Base-by-base conservation (phyloP, 345 rosid species). In the Murraya paniculata region DNA sequence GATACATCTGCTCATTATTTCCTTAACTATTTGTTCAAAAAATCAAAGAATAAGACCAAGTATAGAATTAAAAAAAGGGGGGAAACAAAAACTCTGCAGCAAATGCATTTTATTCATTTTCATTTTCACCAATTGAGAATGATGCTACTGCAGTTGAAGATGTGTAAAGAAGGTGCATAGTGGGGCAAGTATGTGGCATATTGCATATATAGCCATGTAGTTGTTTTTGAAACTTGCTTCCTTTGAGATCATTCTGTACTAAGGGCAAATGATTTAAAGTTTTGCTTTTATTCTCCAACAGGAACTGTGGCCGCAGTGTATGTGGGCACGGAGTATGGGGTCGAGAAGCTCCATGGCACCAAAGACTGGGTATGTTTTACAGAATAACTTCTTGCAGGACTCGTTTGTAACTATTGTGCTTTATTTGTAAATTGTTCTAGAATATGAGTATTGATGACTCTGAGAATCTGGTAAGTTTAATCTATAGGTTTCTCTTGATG, bases 131-230 rank as follows among this genome's bases (percentile, higher is more conserved):
- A 64, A 75, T 64, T 11, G 33, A 55, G 24, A 75, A 33, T 31
- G n/a, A 0, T 64, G 77, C 76, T 64, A 25, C 74, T 89, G 84
- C 93, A 92, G 99, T 76, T 95, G 84, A 93, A 87, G 78, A 87
- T 93, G 91, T 95, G 99, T 80, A 88, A 87, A 81, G 97, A 90
- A 87, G 99, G 94, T 80, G 94, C 83, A 73, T 92, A 87, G 69
- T 91, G 98, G 96, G 97, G 99, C 93, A 84, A 82, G 89, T 74
- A 55, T 55, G 59, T 60, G 28, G 16, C 56, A 7, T 60, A n/a
- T 50, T 56, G 21, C 45, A 38, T 36, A 27, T 22, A 30, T 18
- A 39, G 74, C 48, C 22, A 7, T 27, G 39, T 18, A 28, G 36
- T 56, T 71, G 68, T n/a, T 64, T 8, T 22, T 2, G 58, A 19